Conservation (phyloP, 306 rosid species). For the Castanea mollissima region DNA sequence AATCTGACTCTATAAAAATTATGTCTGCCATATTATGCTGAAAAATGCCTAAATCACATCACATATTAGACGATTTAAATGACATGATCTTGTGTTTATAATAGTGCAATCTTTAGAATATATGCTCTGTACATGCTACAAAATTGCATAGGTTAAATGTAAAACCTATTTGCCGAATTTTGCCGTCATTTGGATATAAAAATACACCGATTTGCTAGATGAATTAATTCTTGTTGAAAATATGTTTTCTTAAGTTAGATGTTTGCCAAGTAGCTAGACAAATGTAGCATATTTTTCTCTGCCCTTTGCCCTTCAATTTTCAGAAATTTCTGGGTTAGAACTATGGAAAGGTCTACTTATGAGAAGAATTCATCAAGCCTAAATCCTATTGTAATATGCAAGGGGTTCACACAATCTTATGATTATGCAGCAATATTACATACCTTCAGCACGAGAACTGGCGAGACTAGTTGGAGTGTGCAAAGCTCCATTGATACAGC, state of each 20-base stretch:
- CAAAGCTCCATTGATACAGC: conserved; percentile 89
- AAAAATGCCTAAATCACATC: not conserved
- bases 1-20: conserved; percentile 6
- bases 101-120: too few relatives aligned
- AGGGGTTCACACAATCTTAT: conserved; percentile 11
- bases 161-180: not conserved
- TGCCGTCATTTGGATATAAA: not conserved
- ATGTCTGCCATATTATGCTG: not conserved
- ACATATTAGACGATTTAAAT: not conserved
- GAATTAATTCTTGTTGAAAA: not conserved
- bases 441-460: conserved; percentile 77
- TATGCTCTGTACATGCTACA: too few relatives aligned
- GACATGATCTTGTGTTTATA: not conserved
- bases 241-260: not conserved
- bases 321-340: not conserved
- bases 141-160: too few relatives aligned
- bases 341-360: not conserved
- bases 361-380: not conserved
- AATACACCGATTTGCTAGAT: not conserved
- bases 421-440: conserved; percentile 64
- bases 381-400: not conserved
- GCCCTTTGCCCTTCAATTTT: not conserved
- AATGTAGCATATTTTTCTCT: not conserved
- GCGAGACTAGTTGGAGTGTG: conserved; percentile 75
- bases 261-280: not conserved